Evolutionary conservation across 768 basidiomycete species (phyloP).

Genomic region (Amanita muscaria): DNA sequence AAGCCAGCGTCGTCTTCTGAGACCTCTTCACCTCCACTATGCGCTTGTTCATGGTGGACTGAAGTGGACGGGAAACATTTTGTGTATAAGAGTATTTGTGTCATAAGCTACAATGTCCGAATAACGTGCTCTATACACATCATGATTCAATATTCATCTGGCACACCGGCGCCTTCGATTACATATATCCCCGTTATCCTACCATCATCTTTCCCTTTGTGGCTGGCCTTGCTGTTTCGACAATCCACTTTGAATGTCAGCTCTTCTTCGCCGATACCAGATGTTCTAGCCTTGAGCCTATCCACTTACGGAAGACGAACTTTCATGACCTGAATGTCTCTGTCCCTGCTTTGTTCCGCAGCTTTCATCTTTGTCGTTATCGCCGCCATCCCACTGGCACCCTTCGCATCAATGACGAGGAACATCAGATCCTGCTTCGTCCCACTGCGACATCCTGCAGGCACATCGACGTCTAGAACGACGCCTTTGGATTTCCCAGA

Average conservation of each 20-base stretch:
- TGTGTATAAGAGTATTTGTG: no score
- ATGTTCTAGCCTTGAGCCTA: constrained; percentile 33
- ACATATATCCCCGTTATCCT: no score
- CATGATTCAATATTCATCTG: no score
- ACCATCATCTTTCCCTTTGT: no score
- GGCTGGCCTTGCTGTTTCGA: no score
- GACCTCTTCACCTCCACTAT: no score
- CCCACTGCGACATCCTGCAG: constrained; percentile 48
- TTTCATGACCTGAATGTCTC: constrained; percentile 41
- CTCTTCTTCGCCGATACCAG: constrained; percentile 43
- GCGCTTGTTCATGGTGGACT: no score
- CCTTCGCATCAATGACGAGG: constrained; percentile 40
- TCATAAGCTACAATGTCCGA: no score
- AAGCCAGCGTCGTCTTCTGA: no score
- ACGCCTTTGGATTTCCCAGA: constrained; percentile 37
- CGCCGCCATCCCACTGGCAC: constrained; percentile 4
- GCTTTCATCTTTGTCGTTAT: not conserved
- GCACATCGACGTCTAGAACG: constrained; percentile 44
- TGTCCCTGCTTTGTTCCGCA: constrained; percentile 29
- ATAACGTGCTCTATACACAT: no score
- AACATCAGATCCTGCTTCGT: constrained; percentile 53
- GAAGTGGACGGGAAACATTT: no score
- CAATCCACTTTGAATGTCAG: constrained; percentile 40
- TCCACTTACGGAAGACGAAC: constrained; percentile 49
- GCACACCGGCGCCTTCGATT: no score